These are phyloP conservation scores for Cenchrus purpureus DNA, from an alignment of 176 grass and related monocot genomes.

Conservation along the genomic window DNA sequence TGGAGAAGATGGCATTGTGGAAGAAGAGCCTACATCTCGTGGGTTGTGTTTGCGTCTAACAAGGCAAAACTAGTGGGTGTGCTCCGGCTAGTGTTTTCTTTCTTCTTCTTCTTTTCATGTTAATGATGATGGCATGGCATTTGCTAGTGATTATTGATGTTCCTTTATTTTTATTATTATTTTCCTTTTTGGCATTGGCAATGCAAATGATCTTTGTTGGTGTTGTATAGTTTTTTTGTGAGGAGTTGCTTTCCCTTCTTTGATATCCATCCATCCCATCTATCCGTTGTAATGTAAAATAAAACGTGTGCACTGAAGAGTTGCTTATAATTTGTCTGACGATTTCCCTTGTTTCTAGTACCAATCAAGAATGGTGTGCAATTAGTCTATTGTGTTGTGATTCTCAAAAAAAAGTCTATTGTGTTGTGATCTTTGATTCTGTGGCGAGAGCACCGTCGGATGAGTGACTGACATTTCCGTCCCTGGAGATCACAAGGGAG, in stretches of 20 bases:
- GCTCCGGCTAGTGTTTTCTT: neutral
- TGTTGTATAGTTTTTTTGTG: conserved; percentile 55
- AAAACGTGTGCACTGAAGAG: neutral
- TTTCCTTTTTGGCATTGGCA: neutral
- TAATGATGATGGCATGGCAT: neutral
- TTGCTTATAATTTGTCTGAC: neutral
- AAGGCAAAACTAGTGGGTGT: conserved; percentile 35
- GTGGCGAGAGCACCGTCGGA: too few species aligned
- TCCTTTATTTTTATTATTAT: neutral
- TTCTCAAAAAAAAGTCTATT: too few species aligned
- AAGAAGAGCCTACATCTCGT: conserved; percentile 38
- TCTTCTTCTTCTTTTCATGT: neutral
- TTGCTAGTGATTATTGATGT: conserved; percentile 15
- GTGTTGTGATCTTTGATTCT: too few species aligned
- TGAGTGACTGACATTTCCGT: too few species aligned
- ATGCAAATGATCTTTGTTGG: conserved; percentile 19
- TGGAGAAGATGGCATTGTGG: neutral
- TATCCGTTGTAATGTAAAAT: neutral
- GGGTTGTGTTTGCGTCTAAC: conserved; percentile 31
- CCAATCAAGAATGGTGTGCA: too few species aligned
- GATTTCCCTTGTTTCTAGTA: too few species aligned
- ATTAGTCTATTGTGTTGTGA: too few species aligned
- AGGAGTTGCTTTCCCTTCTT: neutral
- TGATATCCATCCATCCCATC: neutral
- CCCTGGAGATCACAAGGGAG: too few species aligned